Conservation (phyloP, 2,329 filamentous ascomycete genomes). For the Pseudopyrenochaeta lycopersici region DNA sequence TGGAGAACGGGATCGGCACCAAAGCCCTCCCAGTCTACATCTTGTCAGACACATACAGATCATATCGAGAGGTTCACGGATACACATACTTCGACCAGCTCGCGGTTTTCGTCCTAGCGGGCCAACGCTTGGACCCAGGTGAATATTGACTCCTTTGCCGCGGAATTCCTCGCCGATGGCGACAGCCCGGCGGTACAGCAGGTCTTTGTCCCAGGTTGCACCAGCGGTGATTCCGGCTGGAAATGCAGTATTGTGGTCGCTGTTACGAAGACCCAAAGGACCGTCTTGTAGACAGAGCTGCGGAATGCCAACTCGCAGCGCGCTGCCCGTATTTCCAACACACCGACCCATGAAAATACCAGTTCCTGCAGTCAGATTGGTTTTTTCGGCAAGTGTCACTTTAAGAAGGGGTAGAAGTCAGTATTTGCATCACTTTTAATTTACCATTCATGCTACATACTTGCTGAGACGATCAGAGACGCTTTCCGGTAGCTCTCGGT, state of each 20-base stretch:
- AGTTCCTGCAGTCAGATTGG: conserved; percentile 76
- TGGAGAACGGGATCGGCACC: conserved; percentile 75
- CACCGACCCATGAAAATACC: conserved; percentile 77
- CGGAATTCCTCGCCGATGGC: conserved; percentile 76
- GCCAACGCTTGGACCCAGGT: conserved; percentile 75
- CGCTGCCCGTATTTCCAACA: conserved; percentile 79
- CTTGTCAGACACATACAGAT: conserved; percentile 4
- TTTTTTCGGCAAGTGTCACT: conserved; percentile 84
- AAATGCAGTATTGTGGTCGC: conserved; percentile 79
- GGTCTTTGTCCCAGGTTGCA: conserved; percentile 76
- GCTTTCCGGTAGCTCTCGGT: conserved; percentile 75
- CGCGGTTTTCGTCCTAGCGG: conserved; percentile 69
- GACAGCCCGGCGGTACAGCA: conserved; percentile 73
- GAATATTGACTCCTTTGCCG: conserved; percentile 77
- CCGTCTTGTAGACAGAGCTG: conserved; percentile 71
- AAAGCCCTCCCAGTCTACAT: conserved; percentile 72
- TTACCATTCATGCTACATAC: too few relatives aligned
- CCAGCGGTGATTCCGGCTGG: conserved; percentile 80
- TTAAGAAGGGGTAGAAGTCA: conserved; percentile 39
- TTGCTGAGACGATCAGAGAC: conserved; percentile 66
- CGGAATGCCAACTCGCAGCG: conserved; percentile 73
- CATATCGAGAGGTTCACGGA: conserved; percentile 9
- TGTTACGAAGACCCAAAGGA: conserved; percentile 74
- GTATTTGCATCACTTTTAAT: too few relatives aligned
- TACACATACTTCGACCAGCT: conserved; percentile 66